phyloP scores from a whole-genome alignment of 192 early-diverging fungal species.

The Coemansia erecta region DNA sequence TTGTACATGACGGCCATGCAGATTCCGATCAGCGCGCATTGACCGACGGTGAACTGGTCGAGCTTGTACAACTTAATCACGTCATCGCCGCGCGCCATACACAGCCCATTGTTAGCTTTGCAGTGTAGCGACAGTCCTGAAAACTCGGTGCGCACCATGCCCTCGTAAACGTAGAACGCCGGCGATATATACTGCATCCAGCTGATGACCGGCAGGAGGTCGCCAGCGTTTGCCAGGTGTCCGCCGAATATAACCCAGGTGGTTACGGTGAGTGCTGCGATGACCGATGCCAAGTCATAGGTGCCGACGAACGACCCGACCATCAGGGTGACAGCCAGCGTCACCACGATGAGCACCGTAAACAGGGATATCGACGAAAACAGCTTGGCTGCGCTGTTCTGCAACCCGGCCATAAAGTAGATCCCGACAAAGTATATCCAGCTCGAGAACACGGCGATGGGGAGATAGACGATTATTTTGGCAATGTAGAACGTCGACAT shows the following conservation, averaged over 20 bases:
- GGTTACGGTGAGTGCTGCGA: conserved; percentile 36
- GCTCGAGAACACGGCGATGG: conserved; percentile 45
- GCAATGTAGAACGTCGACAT: conserved; percentile 61
- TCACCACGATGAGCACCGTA: conserved; percentile 37
- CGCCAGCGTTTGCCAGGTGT: conserved; percentile 50
- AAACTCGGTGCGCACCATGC: conserved; percentile 52
- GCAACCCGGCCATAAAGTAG: conserved; percentile 53
- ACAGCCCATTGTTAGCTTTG: conserved; percentile 44
- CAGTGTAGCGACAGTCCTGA: conserved; percentile 42
- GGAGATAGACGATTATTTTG: conserved; percentile 58
- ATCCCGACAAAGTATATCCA: conserved; percentile 49
- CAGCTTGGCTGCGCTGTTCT: conserved; percentile 24
- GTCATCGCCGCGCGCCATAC: conserved; percentile 48
- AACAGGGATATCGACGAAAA: conserved; percentile 42
- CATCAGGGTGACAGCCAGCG: conserved; percentile 44
- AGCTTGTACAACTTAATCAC: conserved; percentile 45
- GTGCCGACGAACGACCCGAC: conserved; percentile 46
- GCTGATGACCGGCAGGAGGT: conserved; percentile 42
- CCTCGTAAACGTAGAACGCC: conserved; percentile 49
- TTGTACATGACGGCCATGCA: conserved; percentile 43
- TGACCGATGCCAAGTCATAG: conserved; percentile 44
- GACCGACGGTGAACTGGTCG: conserved; percentile 43
- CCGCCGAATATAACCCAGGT: conserved; percentile 53
- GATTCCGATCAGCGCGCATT: conserved; percentile 38
- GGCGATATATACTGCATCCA: conserved; percentile 56